Conservation (phyloP, 768 basidiomycete genomes). For the Mycena indigotica region DNA sequence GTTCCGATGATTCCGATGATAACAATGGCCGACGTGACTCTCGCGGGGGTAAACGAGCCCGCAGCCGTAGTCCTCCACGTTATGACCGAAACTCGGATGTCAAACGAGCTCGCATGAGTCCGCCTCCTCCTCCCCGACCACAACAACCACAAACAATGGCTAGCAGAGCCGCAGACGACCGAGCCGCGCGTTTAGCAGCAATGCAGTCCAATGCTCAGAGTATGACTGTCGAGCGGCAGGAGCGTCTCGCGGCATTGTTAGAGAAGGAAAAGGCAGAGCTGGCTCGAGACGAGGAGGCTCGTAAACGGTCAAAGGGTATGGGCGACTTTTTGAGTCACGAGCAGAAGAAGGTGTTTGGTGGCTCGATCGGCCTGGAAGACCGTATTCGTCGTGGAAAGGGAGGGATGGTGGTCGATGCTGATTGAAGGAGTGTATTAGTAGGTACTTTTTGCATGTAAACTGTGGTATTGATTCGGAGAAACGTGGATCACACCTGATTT, state of each 20-base stretch:
- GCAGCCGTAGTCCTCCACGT: conserved; percentile 18
- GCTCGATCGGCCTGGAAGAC: conserved; percentile 76
- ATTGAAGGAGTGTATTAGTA: too few relatives aligned
- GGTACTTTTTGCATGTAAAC: too few relatives aligned
- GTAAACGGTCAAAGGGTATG: conserved; percentile 75
- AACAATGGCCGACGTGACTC: conserved; percentile 24
- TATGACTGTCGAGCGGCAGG: conserved; percentile 69
- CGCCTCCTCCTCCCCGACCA: conserved; percentile 42
- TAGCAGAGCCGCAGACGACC: conserved; percentile 47
- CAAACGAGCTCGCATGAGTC: conserved; percentile 57
- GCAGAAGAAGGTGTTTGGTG: conserved; percentile 83
- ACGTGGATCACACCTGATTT: too few relatives aligned
- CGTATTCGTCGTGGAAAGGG: conserved; percentile 72
- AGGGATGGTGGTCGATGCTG: conserved; percentile 67
- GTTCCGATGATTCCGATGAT: conserved; percentile 57
- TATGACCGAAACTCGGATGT: conserved; percentile 28
- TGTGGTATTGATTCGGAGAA: too few relatives aligned
- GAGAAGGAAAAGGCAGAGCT: conserved; percentile 79
- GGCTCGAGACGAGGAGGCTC: conserved; percentile 67
- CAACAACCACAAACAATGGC: too few relatives aligned
- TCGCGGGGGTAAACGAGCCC: conserved; percentile 18
- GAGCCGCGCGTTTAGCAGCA: conserved; percentile 85
- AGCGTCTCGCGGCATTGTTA: conserved; percentile 66
- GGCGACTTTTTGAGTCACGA: conserved; percentile 81
- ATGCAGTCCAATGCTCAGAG: conserved; percentile 79